phyloP scores from a whole-genome alignment of 176 grass and related monocot genomes.

The Tillandsia fasciculata region DNA sequence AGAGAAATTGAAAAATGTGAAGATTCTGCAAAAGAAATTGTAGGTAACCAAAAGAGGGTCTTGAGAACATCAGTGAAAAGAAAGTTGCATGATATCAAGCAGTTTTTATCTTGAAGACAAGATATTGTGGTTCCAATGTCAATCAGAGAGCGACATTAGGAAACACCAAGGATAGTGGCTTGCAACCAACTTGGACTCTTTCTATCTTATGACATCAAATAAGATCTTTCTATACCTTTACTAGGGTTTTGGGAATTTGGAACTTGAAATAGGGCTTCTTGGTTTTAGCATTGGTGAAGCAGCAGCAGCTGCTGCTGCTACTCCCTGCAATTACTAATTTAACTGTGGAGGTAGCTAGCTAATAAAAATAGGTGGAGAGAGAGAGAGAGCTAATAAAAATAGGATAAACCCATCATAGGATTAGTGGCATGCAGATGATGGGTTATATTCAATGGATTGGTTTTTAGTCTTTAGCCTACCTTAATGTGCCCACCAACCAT shows the following conservation, averaged over 20 bases:
- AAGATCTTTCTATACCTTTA: background rate
- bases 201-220: background rate
- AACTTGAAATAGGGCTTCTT: background rate
- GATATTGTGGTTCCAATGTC: background rate
- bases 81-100: slow-evolving; percentile 4
- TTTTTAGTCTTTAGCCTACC: background rate
- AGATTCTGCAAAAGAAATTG: background rate
- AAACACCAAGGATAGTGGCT: slow-evolving; percentile 1
- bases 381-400: background rate
- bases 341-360: background rate
- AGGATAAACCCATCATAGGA: background rate
- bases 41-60: background rate
- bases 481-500: background rate
- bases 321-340: background rate
- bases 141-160: slow-evolving; percentile 11
- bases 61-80: background rate
- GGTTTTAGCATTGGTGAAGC: background rate
- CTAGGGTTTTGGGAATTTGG: background rate
- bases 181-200: background rate
- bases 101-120: background rate
- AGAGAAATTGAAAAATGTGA: background rate
- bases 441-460: background rate
- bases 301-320: background rate
- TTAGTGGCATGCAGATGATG: background rate
- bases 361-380: background rate